Evolutionary conservation across 129 eudicot genomes (phyloP).

Genomic region (Oenanthe sinensis): DNA sequence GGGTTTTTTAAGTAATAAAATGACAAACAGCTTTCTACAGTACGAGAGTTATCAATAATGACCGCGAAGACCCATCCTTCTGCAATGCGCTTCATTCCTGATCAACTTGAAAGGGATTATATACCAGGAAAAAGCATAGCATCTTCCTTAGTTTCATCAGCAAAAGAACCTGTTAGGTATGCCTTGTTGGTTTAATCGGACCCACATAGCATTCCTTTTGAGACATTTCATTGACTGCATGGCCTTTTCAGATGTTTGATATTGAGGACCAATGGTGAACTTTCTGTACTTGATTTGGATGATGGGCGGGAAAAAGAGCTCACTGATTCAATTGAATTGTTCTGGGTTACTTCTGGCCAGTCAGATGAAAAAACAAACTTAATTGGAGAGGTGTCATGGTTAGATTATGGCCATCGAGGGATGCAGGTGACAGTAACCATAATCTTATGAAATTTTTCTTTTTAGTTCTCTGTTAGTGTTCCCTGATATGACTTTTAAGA

Average conservation of each 20-base stretch:
- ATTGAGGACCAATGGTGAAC: slow-evolving; percentile 87
- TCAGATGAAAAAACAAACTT: slow-evolving; percentile 76
- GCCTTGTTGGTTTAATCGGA: slow-evolving; percentile 16
- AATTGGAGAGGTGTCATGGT: slow-evolving; percentile 96
- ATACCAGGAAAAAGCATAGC: slow-evolving; percentile 30
- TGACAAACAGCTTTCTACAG: slow-evolving; percentile 99
- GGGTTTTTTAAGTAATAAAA: slow-evolving; percentile 88
- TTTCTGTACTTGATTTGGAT: slow-evolving; percentile 81
- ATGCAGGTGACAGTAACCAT: slow-evolving; percentile 70
- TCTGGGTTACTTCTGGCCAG: slow-evolving; percentile 97
- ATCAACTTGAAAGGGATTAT: slow-evolving; percentile 52
- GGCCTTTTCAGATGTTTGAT: slow-evolving; percentile 57
- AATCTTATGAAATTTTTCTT: slow-evolving; percentile 9
- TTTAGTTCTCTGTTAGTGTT: slow-evolving; percentile 10
- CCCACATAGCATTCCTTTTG: slow-evolving; percentile 4
- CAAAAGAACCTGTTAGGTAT: slow-evolving; percentile 75
- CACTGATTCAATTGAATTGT: slow-evolving; percentile 88
- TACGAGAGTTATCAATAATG: slow-evolving; percentile 98
- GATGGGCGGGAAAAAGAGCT: slow-evolving; percentile 95
- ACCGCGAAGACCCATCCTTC: slow-evolving; percentile 97
- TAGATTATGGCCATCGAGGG: slow-evolving; percentile 94
- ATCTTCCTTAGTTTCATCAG: slow-evolving; percentile 33
- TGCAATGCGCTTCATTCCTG: slow-evolving; percentile 87
- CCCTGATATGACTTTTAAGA: slow-evolving; percentile 22
- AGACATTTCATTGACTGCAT: slow-evolving; percentile 13